Evolutionary conservation across 2,329 filamentous ascomycete species (phyloP).

Genomic region (Coniochaeta sp.): DNA sequence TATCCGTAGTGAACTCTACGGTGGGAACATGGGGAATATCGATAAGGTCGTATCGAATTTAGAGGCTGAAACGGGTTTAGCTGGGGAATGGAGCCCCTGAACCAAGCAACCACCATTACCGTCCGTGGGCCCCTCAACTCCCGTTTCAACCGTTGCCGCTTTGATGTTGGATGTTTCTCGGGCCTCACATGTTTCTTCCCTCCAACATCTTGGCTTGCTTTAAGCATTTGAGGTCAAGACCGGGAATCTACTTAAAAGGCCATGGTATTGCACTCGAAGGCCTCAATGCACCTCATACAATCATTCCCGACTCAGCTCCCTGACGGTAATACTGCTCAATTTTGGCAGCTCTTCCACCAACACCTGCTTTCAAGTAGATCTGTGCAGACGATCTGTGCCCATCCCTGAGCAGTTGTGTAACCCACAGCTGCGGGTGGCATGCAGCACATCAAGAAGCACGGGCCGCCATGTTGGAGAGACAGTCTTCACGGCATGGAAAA

Average conservation of each 20-base stretch:
- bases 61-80: slow-evolving; percentile 18
- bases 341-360: too few relatives aligned
- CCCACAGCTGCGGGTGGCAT: not conserved
- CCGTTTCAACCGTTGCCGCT: not conserved
- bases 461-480: not conserved
- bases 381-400: not conserved
- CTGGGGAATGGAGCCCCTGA: slow-evolving; percentile 5
- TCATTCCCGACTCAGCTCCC: too few relatives aligned
- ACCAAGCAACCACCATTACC: too few relatives aligned
- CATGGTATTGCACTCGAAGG: too few relatives aligned
- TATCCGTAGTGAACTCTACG: not conserved
- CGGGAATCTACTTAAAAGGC: too few relatives aligned
- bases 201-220: too few relatives aligned
- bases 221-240: too few relatives aligned
- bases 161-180: not conserved
- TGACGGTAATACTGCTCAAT: too few relatives aligned
- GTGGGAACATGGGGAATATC: not conserved
- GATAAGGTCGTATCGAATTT: not conserved
- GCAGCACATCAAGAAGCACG: slow-evolving; percentile 2
- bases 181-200: too few relatives aligned
- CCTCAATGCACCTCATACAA: too few relatives aligned
- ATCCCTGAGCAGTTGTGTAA: not conserved
- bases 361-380: not conserved
- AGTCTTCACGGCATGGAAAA: too few relatives aligned
- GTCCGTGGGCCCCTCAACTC: not conserved